Base-by-base conservation (phyloP, 805 yeast species). In the Candida nitratophila region DNA sequence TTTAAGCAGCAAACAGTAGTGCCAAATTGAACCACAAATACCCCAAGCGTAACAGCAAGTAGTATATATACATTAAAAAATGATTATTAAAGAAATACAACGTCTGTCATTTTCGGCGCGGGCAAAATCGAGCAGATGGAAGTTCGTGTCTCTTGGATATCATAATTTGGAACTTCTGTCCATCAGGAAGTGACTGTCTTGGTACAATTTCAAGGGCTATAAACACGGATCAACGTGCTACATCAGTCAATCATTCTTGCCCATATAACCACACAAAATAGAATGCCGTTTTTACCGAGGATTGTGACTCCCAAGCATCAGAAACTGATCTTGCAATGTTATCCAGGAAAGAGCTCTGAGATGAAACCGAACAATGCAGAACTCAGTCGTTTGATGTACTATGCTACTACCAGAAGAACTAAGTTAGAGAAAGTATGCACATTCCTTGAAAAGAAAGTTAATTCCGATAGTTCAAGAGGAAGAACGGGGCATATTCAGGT, bases 321-420 rank as follows among this genome's bases (percentile, higher is more conserved):
- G 64, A 81, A 86, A 57, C 72, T 90, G 56, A 86, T 93, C 33
- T 75, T 84, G 42, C 96, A 87, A 62, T 93, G 98, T 68, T 91
- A 91, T 61, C 98, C 93, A 2, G 96, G 97, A 2, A 74, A 88
- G 48, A 83, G 48, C 15, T 74, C 76, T 6, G 98, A 90, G 57
- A 90, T 90, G 66, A 83, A 84, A 55, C 96, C 99, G 15, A 90
- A 91, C 61, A 80, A 95, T 2, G 87, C 95, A 19, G 98, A 93
- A 61, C 73, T 95, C 39, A 83, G 95, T 47, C 88, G 89, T 59
- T 71, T 91, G 52, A 66, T 91, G 29, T 91, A 85, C 69, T 91
- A 91, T 61, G 96, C 96, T 19, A 81, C 95, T 35, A 83, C 96
- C 4, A 73, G 97, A 54, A 73, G 96, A 44, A 83, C 88, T 29